phyloP scores from a whole-genome alignment of 352 stramenopile genomes.

The Thalassiosira mediterranea region DNA sequence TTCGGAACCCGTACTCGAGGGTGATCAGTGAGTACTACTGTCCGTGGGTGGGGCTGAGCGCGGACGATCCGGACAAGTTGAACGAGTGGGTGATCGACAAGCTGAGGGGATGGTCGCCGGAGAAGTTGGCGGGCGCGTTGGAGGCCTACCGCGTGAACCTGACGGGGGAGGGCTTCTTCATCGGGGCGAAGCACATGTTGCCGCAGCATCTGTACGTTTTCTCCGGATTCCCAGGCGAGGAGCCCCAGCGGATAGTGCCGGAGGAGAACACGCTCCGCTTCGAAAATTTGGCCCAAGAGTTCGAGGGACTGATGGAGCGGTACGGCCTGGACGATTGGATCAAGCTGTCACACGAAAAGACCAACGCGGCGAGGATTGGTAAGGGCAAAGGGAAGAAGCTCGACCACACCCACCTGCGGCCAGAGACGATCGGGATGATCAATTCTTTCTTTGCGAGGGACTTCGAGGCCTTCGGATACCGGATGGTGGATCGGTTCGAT shows the following conservation, averaged over 20 bases:
- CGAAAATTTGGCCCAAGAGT: slow-evolving; percentile 28
- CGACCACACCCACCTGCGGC: slow-evolving; percentile 20
- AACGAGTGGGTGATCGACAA: slow-evolving; percentile 34
- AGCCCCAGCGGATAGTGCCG: slow-evolving; percentile 5
- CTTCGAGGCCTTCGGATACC: slow-evolving; percentile 46
- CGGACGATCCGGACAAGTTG: slow-evolving; percentile 18
- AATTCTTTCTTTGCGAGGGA: slow-evolving; percentile 34
- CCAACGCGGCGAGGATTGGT: slow-evolving; percentile 15
- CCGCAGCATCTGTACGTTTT: slow-evolving; percentile 30
- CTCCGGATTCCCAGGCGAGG: neutral
- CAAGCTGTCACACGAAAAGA: slow-evolving; percentile 1
- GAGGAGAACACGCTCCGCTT: slow-evolving; percentile 25
- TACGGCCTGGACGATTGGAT: slow-evolving; percentile 21
- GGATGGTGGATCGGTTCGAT: slow-evolving; percentile 28
- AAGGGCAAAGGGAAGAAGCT: slow-evolving; percentile 13
- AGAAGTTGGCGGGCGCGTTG: neutral
- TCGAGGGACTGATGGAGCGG: slow-evolving; percentile 29
- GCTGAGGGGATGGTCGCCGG: neutral
- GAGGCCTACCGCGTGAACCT: slow-evolving; percentile 1
- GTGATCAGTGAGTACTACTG: slow-evolving; percentile 66
- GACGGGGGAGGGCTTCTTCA: slow-evolving; percentile 7
- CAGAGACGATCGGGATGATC: slow-evolving; percentile 26
- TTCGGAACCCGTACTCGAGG: slow-evolving; percentile 63
- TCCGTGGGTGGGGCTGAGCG: slow-evolving; percentile 12
- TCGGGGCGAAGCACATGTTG: slow-evolving; percentile 24